Base-by-base conservation (phyloP, 1,284 basidiomycete species). In the Cryptococcus sp. region DNA sequence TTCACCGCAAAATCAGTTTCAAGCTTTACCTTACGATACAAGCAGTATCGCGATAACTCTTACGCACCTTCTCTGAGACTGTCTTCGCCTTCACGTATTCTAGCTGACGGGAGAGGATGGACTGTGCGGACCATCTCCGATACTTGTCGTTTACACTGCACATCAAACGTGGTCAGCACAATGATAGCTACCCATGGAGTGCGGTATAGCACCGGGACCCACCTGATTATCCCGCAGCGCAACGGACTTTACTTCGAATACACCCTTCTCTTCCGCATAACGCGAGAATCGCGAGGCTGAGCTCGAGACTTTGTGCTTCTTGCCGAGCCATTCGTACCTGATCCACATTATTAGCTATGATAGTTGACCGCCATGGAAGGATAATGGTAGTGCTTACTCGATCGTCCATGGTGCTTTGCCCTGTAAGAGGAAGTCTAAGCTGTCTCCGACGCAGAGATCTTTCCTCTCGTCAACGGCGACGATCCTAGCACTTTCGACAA, bases 331-430 rank as follows among this genome's bases (percentile, higher is more conserved):
- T 46, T 86, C 85, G 77, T 96, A 93, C 56, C 89, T 91, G 58
- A 34, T 34, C 3, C 22, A 25, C 23, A 37, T 43, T 29, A 20
- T 23, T 26, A 44, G 23, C 29, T 29, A 23, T 47, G 23, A 38
- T 16, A 13, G 4, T 23, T 6, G 19, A 17, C 25, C 20, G 49
- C 8, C 23, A 39, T 5, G 23, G 29, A n/a, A 22, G 38, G 47
- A 11, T 47, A 17, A 7, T 16, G 17, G 6, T 37, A 40, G 11
- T 10, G 80, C 85, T 54, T 67, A 93, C 86, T 87, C 87, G 56
- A 99, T 86, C 5, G 87, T 88, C 93, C 95, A 99, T 2, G 95
- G 94, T n/a, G 94, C 87, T 47, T 86, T 90, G 52, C 95, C 95
- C 78, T 97, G 93, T 19, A 99, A 81, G 70, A 94, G 86, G 82